Base-by-base conservation (phyloP, 2,329 filamentous ascomycete species). In the Paracoccidioides brasiliensis region DNA sequence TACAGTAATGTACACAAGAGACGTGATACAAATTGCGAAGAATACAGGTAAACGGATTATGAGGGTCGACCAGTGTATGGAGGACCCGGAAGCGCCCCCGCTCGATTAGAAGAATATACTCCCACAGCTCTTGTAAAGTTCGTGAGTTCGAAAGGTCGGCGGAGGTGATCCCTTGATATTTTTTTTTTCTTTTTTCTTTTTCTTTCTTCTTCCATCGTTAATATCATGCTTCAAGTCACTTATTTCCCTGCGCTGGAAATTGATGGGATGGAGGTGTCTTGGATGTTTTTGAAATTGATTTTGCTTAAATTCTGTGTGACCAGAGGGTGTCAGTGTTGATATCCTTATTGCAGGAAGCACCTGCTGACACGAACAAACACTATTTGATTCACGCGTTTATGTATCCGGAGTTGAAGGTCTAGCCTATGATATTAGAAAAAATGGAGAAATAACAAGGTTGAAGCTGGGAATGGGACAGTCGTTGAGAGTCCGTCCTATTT, bases 21-120 rank as follows among this genome's bases (percentile, higher is more conserved):
- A 85, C 68, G 83, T 86, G 62, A 86, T 86, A 65, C 72, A 72
- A 61, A 77, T 82, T 58, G 82, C 83, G 32, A 85, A 83, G 73
- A 73, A 69, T 14, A 80, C 78, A 2, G 82, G 82, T 4, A 82
- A 84, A 73, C 74, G 78, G 66, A 73, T 84, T 43, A 84, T 85
- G 82, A 74, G 82, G 43, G 78, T 84, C 46, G 82, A 84, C 63
- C 82, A 84, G 69, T 85, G 82, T 63, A 73, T 85, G 75, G 75
- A 78, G 68, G 82, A 84, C 66, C 80, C 79, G 12, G 74, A 78
- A 59, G 79, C 79, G 28, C 80, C 79, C 42, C 71, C 76, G 10
- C 51, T 57, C 35, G 50, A 54, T 43, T 54, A 52, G 33, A 22
- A 22, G 22, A 22, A 9, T 9, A n/a, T 37, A 12, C 15, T 55